Evolutionary conservation across 1,284 basidiomycete species (phyloP).

Genomic region (Malassezia sp.): DNA sequence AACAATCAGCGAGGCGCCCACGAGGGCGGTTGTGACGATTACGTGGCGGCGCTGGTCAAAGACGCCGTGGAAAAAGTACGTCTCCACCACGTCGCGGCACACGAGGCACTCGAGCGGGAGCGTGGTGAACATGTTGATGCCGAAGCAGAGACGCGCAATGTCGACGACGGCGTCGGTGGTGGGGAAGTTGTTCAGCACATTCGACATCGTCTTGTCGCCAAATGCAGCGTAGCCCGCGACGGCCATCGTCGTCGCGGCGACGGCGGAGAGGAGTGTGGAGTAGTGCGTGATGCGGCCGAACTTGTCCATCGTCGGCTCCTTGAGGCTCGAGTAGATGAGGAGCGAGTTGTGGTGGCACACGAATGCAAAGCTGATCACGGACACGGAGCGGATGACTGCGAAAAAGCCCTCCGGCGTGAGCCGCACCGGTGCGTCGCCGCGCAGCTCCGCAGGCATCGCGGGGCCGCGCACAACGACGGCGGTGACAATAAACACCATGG

Average conservation of each 20-base stretch:
- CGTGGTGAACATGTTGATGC: slow-evolving; percentile 96
- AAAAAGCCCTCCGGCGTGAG: slow-evolving; percentile 91
- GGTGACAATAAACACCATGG: slow-evolving; percentile 86
- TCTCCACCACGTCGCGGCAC: slow-evolving; percentile 62
- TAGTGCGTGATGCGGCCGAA: slow-evolving; percentile 82
- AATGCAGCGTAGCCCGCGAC: slow-evolving; percentile 87
- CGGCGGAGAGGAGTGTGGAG: slow-evolving; percentile 41
- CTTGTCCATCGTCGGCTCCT: slow-evolving; percentile 83
- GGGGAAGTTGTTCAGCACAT: slow-evolving; percentile 46
- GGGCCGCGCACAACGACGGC: slow-evolving; percentile 78
- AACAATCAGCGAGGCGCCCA: slow-evolving; percentile 72
- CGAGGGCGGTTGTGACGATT: slow-evolving; percentile 75
- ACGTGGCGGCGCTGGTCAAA: slow-evolving; percentile 57
- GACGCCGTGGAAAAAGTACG: slow-evolving; percentile 33
- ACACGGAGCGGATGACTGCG: slow-evolving; percentile 51
- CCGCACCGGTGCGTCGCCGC: slow-evolving; percentile 62
- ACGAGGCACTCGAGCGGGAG: slow-evolving; percentile 85
- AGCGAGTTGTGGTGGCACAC: slow-evolving; percentile 47
- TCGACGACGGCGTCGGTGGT: slow-evolving; percentile 49
- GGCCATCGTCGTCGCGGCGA: slow-evolving; percentile 53
- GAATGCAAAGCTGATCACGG: slow-evolving; percentile 46
- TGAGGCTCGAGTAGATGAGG: slow-evolving; percentile 76
- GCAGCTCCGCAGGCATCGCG: slow-evolving; percentile 64
- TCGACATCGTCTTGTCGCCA: slow-evolving; percentile 71
- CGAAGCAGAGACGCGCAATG: slow-evolving; percentile 86